A percentile compares a stretch with the other conserved stretches of the same genome.
phyloP scores from a whole-genome alignment of 208 protist genomes.

The Trypanosoma avium region DNA sequence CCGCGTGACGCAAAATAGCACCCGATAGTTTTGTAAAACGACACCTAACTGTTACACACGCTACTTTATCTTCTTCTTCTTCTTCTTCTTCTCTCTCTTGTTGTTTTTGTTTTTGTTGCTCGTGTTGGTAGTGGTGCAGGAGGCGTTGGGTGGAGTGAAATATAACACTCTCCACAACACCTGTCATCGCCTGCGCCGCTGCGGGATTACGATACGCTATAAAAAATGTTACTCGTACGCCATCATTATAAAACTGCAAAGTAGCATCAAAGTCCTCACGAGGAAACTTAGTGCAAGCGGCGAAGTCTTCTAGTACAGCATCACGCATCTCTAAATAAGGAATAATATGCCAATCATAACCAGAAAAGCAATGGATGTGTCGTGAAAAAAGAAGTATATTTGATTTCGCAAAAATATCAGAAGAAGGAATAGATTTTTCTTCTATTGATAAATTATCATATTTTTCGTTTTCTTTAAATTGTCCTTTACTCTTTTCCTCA shows the following conservation, averaged over 20 bases:
- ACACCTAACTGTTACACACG: conserved; percentile 2
- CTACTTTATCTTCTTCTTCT: neutral
- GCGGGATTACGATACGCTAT: neutral
- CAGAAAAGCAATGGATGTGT: neutral
- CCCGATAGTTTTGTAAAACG: neutral
- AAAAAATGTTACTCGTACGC: conserved; percentile 6
- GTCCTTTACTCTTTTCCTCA: no score
- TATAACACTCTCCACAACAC: neutral
- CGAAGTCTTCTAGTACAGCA: neutral
- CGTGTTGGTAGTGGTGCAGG: neutral
- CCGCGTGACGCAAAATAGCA: neutral
- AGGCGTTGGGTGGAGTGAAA: neutral
- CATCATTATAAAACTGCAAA: neutral
- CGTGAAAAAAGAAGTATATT: neutral
- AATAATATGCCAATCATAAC: neutral
- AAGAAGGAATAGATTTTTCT: neutral
- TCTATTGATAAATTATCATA: no score
- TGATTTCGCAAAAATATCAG: neutral
- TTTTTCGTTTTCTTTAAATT: no score
- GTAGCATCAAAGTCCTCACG: neutral
- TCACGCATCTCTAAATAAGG: neutral
- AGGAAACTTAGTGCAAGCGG: neutral
- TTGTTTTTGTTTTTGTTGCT: neutral
- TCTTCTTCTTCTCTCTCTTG: neutral
- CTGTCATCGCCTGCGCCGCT: neutral